Evolutionary conservation across 1,139 yeast genomes (phyloP).

Genomic region (Geotrichum histeridarum): DNA sequence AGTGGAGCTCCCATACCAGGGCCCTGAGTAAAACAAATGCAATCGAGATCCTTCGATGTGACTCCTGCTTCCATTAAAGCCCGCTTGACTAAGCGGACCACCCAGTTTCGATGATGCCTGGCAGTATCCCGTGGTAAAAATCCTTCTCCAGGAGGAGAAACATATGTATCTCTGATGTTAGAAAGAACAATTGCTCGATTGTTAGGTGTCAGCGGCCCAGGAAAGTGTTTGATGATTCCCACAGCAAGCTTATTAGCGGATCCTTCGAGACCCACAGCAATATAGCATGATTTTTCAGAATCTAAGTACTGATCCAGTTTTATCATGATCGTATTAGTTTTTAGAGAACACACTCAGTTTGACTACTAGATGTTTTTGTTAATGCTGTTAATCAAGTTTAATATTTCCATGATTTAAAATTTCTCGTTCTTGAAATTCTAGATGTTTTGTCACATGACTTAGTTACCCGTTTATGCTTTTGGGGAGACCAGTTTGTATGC

Average conservation of each 20-base stretch:
- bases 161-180: slow-evolving; percentile 88
- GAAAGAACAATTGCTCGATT: slow-evolving; percentile 74
- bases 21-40: slow-evolving; percentile 93
- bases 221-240: slow-evolving; percentile 73
- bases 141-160: slow-evolving; percentile 98
- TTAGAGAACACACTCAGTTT: neutral
- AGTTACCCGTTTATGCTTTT: slow-evolving; percentile 6
- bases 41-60: slow-evolving; percentile 59
- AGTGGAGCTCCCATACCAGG: slow-evolving; percentile 99
- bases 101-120: slow-evolving; percentile 93
- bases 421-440: neutral
- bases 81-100: slow-evolving; percentile 64
- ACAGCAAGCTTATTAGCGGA: slow-evolving; percentile 95
- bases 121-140: slow-evolving; percentile 95
- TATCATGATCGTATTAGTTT: neutral
- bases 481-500: neutral
- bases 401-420: neutral
- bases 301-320: slow-evolving; percentile 25
- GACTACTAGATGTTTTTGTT: neutral
- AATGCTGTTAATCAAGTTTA: neutral
- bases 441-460: neutral
- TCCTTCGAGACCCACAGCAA: slow-evolving; percentile 91
- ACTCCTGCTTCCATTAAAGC: slow-evolving; percentile 64
- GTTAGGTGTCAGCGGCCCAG: slow-evolving; percentile 39
- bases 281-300: slow-evolving; percentile 29